Conservation (phyloP, 306 rosid species). For the Glycine latifolia region DNA sequence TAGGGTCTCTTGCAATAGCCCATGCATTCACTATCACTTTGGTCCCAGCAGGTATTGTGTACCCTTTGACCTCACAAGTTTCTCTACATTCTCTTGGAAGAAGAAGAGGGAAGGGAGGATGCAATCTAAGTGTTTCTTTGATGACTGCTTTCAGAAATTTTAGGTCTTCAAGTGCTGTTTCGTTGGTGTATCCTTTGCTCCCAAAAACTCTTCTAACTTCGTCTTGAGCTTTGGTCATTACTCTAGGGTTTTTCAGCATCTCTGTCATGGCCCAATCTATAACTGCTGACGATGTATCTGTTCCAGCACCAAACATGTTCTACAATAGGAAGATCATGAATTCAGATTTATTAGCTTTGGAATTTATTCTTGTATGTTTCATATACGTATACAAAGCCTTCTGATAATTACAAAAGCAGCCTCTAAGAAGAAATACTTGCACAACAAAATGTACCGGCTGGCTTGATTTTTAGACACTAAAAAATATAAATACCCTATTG, state of each 20-base stretch:
- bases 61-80: conserved; percentile 7
- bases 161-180: not conserved
- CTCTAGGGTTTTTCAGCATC: conserved; percentile 2
- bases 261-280: conserved; percentile 2
- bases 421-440: too few species aligned
- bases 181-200: not conserved
- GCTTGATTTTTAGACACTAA: too few species aligned
- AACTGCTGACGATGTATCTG: not conserved
- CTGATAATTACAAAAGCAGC: too few species aligned
- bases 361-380: too few species aligned
- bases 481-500: too few species aligned
- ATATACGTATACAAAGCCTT: too few species aligned
- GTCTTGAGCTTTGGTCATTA: not conserved
- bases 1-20: conserved; percentile 13
- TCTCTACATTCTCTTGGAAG: not conserved
- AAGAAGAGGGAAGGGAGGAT: not conserved
- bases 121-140: conserved; percentile 26
- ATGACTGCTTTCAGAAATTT: not conserved
- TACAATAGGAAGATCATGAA: not conserved
- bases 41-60: not conserved
- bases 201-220: conserved; percentile 18
- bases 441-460: too few species aligned
- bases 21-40: conserved; percentile 3
- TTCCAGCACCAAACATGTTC: not conserved
- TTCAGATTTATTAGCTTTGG: not conserved